Conservation (phyloP, 208 protist genomes). For the Acanthamoeba quina region DNA sequence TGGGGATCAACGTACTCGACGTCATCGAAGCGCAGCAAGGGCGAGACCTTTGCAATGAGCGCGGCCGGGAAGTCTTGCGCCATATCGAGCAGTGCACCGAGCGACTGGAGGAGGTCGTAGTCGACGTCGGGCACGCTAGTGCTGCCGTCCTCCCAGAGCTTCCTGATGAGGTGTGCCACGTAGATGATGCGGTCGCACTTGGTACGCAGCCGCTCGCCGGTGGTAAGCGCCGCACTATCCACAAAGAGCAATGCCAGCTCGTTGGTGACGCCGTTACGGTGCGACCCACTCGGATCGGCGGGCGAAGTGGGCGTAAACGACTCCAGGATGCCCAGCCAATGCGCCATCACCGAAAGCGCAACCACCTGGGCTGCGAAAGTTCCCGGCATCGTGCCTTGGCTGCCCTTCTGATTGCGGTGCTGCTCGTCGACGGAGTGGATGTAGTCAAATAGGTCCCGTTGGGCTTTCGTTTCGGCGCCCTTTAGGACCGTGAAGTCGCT, state of each 20-base stretch:
- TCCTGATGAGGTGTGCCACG: neutral
- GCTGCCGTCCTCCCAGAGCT: constrained; percentile 4
- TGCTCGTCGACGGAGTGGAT: neutral
- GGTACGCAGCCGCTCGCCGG: neutral
- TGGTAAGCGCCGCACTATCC: neutral
- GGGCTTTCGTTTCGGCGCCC: neutral
- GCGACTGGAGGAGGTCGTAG: neutral
- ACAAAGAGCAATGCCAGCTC: neutral
- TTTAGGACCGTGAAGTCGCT: neutral
- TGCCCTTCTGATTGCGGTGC: neutral
- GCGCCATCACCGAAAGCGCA: neutral
- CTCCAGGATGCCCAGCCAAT: neutral
- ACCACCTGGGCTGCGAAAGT: neutral
- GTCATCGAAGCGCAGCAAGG: neutral
- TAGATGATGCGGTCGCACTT: neutral
- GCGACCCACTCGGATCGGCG: neutral
- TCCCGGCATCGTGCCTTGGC: neutral
- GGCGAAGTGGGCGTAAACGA: neutral
- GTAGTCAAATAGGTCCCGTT: neutral
- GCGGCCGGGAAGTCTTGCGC: neutral
- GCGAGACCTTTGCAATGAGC: neutral
- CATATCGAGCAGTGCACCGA: neutral
- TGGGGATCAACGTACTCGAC: neutral
- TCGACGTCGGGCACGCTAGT: neutral
- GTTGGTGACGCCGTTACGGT: neutral